Conservation (phyloP, 495 filamentous ascomycete genomes). For the Talaromyces wortmannii region DNA sequence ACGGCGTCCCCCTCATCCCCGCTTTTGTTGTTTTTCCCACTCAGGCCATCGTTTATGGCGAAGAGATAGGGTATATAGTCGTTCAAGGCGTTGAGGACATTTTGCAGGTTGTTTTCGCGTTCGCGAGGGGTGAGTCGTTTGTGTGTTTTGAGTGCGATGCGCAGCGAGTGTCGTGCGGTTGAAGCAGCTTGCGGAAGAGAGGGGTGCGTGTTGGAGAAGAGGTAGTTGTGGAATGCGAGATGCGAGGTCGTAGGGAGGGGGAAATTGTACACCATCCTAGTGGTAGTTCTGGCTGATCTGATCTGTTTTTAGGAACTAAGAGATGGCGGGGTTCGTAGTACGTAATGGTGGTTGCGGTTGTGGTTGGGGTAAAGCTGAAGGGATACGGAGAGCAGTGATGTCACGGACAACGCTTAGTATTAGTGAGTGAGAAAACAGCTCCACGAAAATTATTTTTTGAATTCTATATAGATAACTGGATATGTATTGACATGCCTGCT, state of each 20-base stretch:
- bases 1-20: constrained; percentile 50
- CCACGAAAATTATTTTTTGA: too few species aligned
- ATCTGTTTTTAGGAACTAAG: too few species aligned
- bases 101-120: constrained; percentile 59
- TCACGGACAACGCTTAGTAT: too few species aligned
- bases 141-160: constrained; percentile 70
- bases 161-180: constrained; percentile 69
- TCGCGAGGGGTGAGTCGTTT: constrained; percentile 63
- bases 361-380: too few species aligned
- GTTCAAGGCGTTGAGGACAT: constrained; percentile 58
- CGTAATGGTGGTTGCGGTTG: too few species aligned
- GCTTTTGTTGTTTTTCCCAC: constrained; percentile 17
- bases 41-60: constrained; percentile 63
- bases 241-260: constrained; percentile 77
- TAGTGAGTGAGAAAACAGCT: too few species aligned
- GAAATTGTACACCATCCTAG: constrained; percentile 79
- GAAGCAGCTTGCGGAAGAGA: constrained; percentile 73
- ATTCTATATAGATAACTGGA: too few species aligned
- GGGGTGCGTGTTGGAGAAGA: constrained; percentile 68
- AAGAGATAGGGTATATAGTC: constrained; percentile 77
- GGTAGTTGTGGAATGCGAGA: constrained; percentile 67
- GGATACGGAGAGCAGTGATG: too few species aligned
- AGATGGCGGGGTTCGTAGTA: constrained; percentile 3
- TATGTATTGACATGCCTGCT: too few species aligned
- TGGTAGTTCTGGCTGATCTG: not conserved